Percentiles rank a stretch among this genome's conserved stretches.
Conservation (phyloP, 106 monocot species). For the Narthecium ossifragum region DNA sequence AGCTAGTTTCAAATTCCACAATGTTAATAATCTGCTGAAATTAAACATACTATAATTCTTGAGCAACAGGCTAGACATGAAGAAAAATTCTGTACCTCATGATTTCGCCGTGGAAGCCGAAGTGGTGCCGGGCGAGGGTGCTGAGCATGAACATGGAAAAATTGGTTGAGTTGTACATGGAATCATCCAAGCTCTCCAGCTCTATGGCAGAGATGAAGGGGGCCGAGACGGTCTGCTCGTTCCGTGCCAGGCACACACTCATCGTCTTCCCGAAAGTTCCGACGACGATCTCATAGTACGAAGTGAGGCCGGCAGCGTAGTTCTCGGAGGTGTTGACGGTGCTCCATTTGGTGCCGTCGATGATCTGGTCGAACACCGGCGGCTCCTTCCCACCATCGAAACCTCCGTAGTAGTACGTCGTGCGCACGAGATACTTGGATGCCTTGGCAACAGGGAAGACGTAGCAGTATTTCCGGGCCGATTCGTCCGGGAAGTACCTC, state of each 20-base stretch:
- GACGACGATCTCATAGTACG: conserved; percentile 71
- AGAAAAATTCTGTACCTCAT: conserved; percentile 30
- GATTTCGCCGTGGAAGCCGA: conserved; percentile 33
- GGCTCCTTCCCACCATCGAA: conserved; percentile 66
- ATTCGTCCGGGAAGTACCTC: conserved; percentile 68
- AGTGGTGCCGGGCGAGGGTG: conserved; percentile 64
- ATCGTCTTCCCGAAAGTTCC: conserved; percentile 34
- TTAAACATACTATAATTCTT: too few species aligned
- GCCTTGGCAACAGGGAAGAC: conserved; percentile 52
- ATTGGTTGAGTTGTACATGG: conserved; percentile 70
- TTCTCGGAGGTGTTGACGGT: conserved; percentile 52
- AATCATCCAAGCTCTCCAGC: conserved; percentile 48
- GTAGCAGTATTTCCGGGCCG: conserved; percentile 72
- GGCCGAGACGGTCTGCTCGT: conserved; percentile 28
- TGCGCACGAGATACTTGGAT: conserved; percentile 54
- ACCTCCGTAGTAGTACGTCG: conserved; percentile 80
- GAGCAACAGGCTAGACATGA: too few species aligned
- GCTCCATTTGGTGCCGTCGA: conserved; percentile 72
- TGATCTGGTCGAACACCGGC: conserved; percentile 80
- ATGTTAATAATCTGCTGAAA: background rate
- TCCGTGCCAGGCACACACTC: conserved; percentile 81
- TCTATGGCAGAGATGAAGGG: conserved; percentile 80
- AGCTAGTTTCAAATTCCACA: conserved; percentile 39
- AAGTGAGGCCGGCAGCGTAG: conserved; percentile 43
- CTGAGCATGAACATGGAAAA: conserved; percentile 45